Conservation (phyloP, 2,329 filamentous ascomycete species). For the Calonectria multiphialidica region DNA sequence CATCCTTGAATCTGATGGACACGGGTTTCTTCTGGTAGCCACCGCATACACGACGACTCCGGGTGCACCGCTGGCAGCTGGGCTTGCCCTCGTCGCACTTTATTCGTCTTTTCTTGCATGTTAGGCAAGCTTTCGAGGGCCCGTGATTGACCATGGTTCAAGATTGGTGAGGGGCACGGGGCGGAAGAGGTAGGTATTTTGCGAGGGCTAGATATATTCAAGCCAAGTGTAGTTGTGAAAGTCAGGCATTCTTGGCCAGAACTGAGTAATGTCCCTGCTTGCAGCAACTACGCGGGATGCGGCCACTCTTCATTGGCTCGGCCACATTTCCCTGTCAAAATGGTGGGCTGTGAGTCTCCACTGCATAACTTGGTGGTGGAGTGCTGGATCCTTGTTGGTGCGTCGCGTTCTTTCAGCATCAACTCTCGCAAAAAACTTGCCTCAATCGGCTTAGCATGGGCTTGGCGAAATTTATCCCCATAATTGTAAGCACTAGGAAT, state of each 20-base stretch:
- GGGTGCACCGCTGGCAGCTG: conserved; percentile 16
- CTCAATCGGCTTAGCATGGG: not conserved
- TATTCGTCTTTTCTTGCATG: conserved; percentile 24
- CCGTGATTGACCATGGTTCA: conserved; percentile 27
- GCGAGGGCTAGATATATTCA: not conserved
- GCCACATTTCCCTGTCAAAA: not conserved
- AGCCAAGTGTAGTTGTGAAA: not conserved
- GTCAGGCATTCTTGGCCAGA: too few relatives aligned
- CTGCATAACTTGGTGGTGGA: not conserved
- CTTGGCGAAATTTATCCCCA: not conserved
- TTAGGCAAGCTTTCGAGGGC: conserved; percentile 27
- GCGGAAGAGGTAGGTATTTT: conserved; percentile 1
- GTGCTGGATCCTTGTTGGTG: not conserved
- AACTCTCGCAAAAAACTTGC: not conserved
- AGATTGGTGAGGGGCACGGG: not conserved
- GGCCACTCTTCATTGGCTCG: not conserved
- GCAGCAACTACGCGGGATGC: not conserved
- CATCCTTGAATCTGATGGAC: conserved; percentile 20
- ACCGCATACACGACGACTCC: conserved; percentile 18
- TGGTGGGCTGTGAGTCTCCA: not conserved
- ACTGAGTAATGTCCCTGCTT: too few relatives aligned
- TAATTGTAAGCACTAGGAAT: not conserved
- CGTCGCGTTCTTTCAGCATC: not conserved
- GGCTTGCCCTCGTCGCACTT: conserved; percentile 32
- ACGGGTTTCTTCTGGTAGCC: conserved; percentile 21